phyloP scores from a whole-genome alignment of 305 asterid species.

The Fraxinus latifolia region DNA sequence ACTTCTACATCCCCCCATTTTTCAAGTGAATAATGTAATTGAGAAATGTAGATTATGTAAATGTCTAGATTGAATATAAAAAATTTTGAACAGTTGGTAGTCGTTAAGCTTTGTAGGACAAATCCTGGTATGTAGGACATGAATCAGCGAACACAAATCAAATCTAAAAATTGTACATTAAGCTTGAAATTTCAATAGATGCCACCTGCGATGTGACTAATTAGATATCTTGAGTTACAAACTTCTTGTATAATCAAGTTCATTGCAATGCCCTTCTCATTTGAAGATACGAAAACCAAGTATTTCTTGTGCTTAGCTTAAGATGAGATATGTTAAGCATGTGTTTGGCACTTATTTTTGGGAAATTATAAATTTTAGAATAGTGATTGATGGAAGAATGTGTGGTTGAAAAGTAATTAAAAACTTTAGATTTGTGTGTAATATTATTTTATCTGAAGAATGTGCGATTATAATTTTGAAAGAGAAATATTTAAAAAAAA shows the following conservation, averaged over 20 bases:
- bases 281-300: neutral
- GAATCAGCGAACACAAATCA: neutral
- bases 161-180: neutral
- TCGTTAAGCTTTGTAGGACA: neutral
- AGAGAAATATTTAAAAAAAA: no score
- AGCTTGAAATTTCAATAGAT: neutral
- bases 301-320: neutral
- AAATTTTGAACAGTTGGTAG: neutral
- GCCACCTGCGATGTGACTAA: neutral
- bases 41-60: neutral
- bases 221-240: neutral
- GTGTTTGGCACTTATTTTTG: no score
- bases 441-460: no score
- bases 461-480: no score
- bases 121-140: neutral
- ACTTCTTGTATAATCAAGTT: no score
- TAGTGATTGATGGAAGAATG: no score
- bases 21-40: conserved; percentile 11
- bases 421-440: no score
- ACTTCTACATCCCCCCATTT: conserved; percentile 38
- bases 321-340: neutral
- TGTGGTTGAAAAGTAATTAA: no score
- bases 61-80: neutral
- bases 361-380: no score
- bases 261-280: neutral